phyloP scores from a whole-genome alignment of 495 filamentous ascomycete genomes.

The Penicilliopsis zonata region DNA sequence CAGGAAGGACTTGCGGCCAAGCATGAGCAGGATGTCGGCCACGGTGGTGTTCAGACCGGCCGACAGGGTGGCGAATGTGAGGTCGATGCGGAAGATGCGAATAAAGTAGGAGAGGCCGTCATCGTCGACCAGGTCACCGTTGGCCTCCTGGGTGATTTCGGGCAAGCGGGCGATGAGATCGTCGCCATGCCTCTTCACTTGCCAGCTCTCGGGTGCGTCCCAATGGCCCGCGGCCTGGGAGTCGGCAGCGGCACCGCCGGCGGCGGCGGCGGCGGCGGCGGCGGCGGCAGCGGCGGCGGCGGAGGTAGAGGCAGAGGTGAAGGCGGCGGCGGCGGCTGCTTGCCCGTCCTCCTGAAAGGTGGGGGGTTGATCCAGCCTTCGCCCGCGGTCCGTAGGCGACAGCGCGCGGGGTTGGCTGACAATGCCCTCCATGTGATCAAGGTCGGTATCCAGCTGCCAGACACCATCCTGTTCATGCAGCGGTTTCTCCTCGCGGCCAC shows the following conservation, averaged over 20 bases:
- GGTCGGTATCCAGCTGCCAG: slow-evolving; percentile 72
- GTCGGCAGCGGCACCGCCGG: too few species aligned
- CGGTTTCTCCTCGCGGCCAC: slow-evolving; percentile 17
- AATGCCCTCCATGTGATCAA: slow-evolving; percentile 76
- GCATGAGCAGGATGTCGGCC: slow-evolving; percentile 64
- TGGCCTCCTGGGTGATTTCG: slow-evolving; percentile 45
- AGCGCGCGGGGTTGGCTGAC: slow-evolving; percentile 44
- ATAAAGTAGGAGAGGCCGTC: slow-evolving; percentile 70
- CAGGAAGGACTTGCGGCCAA: slow-evolving; percentile 84
- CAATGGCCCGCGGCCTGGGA: slow-evolving; percentile 38
- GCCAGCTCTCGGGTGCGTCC: slow-evolving; percentile 92
- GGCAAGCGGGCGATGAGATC: slow-evolving; percentile 45
- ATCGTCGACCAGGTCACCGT: slow-evolving; percentile 42
- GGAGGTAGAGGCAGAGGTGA: too few species aligned
- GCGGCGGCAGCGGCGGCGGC: too few species aligned
- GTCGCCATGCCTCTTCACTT: slow-evolving; percentile 56
- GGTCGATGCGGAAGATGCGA: slow-evolving; percentile 88
- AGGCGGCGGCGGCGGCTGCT: slow-evolving; percentile 12
- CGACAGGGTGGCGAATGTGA: slow-evolving; percentile 85
- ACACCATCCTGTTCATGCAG: slow-evolving; percentile 24
- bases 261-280: too few species aligned
- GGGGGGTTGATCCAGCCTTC: slow-evolving; percentile 38
- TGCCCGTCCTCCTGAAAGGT: slow-evolving; percentile 30
- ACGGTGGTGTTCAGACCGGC: slow-evolving; percentile 72
- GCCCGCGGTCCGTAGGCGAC: slow-evolving; percentile 24